These are phyloP conservation scores for Mortierella antarctica DNA, from an alignment of 192 early-diverging fungal species.

Conservation along the genomic window DNA sequence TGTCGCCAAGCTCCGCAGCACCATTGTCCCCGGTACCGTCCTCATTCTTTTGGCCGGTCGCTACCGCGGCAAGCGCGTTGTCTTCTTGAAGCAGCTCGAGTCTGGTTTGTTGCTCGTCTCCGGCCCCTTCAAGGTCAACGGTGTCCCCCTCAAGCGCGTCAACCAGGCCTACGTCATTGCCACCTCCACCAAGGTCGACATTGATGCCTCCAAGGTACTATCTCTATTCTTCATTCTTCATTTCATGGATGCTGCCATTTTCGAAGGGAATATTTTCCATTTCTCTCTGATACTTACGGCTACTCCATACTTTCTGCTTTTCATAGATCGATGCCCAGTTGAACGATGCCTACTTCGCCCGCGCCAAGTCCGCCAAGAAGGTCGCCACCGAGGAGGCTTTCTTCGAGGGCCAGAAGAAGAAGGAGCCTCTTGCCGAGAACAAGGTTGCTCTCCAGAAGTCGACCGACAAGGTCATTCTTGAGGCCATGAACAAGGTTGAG, in stretches of 20 bases:
- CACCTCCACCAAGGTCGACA: constrained; percentile 98
- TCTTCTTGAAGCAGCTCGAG: constrained; percentile 96
- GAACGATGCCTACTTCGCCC: constrained; percentile 96
- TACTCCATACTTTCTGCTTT: background rate
- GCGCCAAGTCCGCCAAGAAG: constrained; percentile 75
- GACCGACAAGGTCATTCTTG: constrained; percentile 87
- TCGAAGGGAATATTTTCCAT: constrained; percentile 93
- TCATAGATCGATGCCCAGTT: constrained; percentile 77
- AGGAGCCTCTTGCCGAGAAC: constrained; percentile 81
- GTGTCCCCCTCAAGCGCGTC: constrained; percentile 96
- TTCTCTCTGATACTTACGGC: constrained; percentile 58
- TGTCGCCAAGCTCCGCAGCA: constrained; percentile 79
- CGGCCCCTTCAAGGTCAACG: constrained; percentile 99
- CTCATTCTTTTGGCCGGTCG: constrained; percentile 93
- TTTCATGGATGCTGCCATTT: constrained; percentile 3
- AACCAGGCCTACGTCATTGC: constrained; percentile 99
- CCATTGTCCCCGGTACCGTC: constrained; percentile 98
- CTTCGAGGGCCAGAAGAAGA: constrained; percentile 81
- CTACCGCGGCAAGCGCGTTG: constrained; percentile 98
- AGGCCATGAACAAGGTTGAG: constrained; percentile 84
- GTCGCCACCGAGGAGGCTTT: constrained; percentile 90
- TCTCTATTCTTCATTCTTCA: background rate
- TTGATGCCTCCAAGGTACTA: constrained; percentile 75
- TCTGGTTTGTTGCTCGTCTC: constrained; percentile 97
- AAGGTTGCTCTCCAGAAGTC: constrained; percentile 92